Conservation (phyloP, 768 basidiomycete genomes). For the Termitomyces sp. region DNA sequence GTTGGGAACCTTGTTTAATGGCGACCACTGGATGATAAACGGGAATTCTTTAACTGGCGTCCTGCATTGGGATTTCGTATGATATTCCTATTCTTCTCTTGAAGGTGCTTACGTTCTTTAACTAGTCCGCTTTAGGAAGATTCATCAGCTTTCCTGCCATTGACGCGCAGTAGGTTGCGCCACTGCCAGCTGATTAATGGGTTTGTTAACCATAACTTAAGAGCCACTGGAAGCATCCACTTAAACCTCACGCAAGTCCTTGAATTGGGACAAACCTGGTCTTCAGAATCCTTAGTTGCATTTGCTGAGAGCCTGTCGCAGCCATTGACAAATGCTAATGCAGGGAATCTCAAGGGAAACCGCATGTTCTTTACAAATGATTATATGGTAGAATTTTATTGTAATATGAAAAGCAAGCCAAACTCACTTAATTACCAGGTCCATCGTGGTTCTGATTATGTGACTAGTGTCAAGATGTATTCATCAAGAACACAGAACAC, state of each 20-base stretch:
- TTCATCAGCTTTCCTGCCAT: constrained; percentile 16
- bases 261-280: constrained; percentile 47
- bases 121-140: constrained; percentile 11
- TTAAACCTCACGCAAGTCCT: constrained; percentile 48
- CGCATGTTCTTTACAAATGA: constrained; percentile 61
- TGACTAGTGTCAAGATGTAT: constrained; percentile 61
- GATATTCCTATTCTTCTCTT: background rate
- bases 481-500: constrained; percentile 54
- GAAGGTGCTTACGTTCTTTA: constrained; percentile 14
- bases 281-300: constrained; percentile 31
- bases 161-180: constrained; percentile 23
- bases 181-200: constrained; percentile 10
- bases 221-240: constrained; percentile 51
- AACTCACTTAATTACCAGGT: constrained; percentile 34
- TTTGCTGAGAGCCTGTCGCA: constrained; percentile 33
- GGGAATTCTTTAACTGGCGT: constrained; percentile 48
- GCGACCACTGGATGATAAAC: constrained; percentile 68
- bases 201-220: constrained; percentile 16
- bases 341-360: constrained; percentile 47
- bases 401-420: background rate
- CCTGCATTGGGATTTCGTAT: constrained; percentile 68
- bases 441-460: constrained; percentile 52
- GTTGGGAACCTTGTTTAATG: constrained; percentile 51
- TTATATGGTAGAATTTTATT: constrained; percentile 45
- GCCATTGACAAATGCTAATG: constrained; percentile 40